A percentile compares a stretch with the other conserved stretches of the same genome.
These are phyloP conservation scores for Olyra latifolia DNA, from an alignment of 176 grass and related monocot species.

Conservation along the genomic window DNA sequence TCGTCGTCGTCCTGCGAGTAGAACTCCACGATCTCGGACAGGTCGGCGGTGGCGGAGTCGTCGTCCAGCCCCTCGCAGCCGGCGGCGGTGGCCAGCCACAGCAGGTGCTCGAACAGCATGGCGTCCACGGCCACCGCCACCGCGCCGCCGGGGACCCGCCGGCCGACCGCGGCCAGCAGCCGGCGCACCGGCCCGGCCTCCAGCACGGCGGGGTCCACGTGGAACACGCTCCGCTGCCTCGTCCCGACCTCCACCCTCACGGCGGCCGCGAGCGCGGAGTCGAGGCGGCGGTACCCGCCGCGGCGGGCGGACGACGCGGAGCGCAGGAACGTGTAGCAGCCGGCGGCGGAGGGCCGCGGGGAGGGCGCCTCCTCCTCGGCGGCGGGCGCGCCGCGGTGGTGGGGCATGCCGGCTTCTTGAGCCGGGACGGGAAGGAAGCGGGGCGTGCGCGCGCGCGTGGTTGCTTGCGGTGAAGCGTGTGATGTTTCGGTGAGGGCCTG, in stretches of 20 bases:
- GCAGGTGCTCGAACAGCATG: constrained; percentile 75
- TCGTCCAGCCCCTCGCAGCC: background rate
- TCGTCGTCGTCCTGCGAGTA: constrained; percentile 53
- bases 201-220: constrained; percentile 61
- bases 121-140: constrained; percentile 51
- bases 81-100: constrained; percentile 51
- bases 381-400: background rate
- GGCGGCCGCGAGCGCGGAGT: background rate
- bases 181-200: constrained; percentile 52
- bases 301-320: constrained; percentile 25
- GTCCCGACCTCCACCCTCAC: constrained; percentile 80
- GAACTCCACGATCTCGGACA: constrained; percentile 82
- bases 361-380: constrained; percentile 12
- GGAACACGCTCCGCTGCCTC: constrained; percentile 55
- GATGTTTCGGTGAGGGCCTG: background rate
- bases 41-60: constrained; percentile 20
- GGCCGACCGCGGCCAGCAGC: constrained; percentile 47
- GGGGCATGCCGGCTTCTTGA: constrained; percentile 31
- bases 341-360: constrained; percentile 27
- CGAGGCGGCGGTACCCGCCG: constrained; percentile 46
- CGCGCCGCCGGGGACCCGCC: constrained; percentile 22
- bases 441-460: background rate
- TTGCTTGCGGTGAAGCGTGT: background rate
- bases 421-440: background rate
- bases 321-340: constrained; percentile 71